Base-by-base conservation (phyloP, 148 eudicot genomes). In the Rhododendron kiyosumense region DNA sequence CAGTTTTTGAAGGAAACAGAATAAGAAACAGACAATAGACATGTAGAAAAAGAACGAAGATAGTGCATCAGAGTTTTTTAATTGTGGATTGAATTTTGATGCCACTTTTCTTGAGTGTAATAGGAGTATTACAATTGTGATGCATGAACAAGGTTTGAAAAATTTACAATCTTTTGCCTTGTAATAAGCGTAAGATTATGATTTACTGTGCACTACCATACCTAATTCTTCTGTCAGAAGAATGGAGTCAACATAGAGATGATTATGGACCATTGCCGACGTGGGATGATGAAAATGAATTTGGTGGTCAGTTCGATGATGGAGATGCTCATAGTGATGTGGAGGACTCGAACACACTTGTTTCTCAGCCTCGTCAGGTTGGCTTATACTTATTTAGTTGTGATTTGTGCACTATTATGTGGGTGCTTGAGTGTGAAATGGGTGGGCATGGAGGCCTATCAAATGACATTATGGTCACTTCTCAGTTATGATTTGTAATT, bases 281-380 rank as follows among this genome's bases (percentile, higher is more conserved):
- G 15, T 95, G 99, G 99, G 95, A 92, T 84, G 93, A 97, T 75
- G 95, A 88, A 34, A 87, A 88, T 90, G 90, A 78, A 71, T 93
- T 43, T 87, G 91, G 83, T 87, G 96, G 92, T 54, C 90, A 86
- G 34, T 95, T 89, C 76, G 91, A 95, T 84, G 94, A 91, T 89
- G 98, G 93, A 88, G 88, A 89, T 91, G 93, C 81, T 88, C 87
- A 90, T 71, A 93, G 98, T 87, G 98, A 97, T 78, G 85, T 85
- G 9, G 99, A 97, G 71, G 98, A 92, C 43, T 90, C 94, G 18
- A 90, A 86, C 87, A 88, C 87, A 79, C 93, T 97, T 79, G 92
- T 97, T 86, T 94, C 96, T 87, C 98, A 95, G 87, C 99, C 98
- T 82, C 99, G 98, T 48, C 98, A 97, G 99, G 99, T 97, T 89